Percentiles rank a stretch among this genome's conserved stretches.
Conservation (phyloP, 2,329 filamentous ascomycete genomes). For the Fusarium verticillioides region DNA sequence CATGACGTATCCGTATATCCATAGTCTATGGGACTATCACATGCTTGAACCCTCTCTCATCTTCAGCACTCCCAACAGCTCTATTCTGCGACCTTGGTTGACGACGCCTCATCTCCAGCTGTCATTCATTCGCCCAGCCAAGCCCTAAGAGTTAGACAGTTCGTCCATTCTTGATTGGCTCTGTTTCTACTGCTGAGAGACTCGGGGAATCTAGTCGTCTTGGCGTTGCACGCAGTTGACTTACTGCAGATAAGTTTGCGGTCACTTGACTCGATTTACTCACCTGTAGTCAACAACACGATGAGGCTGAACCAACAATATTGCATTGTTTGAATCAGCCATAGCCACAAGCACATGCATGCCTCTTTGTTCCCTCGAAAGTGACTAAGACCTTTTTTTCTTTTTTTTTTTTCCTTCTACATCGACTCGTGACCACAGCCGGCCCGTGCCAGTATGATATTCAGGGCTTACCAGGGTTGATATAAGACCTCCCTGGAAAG, state of each 20-base stretch:
- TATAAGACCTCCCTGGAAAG: constrained; percentile 36
- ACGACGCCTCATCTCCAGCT: constrained; percentile 30
- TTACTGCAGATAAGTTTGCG: constrained; percentile 20
- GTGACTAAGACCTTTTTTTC: constrained; percentile 8
- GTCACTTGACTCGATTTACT: constrained; percentile 33
- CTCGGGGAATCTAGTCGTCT: constrained; percentile 29
- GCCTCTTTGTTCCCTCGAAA: constrained; percentile 14
- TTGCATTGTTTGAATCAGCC: constrained; percentile 19
- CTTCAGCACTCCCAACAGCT: constrained; percentile 26
- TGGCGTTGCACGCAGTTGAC: constrained; percentile 29
- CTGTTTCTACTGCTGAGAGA: constrained; percentile 9
- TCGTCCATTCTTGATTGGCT: constrained; percentile 20
- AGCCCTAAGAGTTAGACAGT: constrained; percentile 20
- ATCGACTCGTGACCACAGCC: constrained; percentile 32
- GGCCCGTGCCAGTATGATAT: constrained; percentile 30
- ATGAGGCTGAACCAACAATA: constrained; percentile 20
- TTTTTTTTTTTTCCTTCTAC: not conserved
- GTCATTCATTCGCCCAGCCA: constrained; percentile 9
- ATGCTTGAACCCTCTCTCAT: constrained; percentile 36
- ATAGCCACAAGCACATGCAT: constrained; percentile 21
- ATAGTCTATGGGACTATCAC: constrained; percentile 41
- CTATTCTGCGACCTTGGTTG: constrained; percentile 21
- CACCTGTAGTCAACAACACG: constrained; percentile 20
- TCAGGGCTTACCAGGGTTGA: constrained; percentile 19
- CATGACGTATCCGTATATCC: constrained; percentile 38